Conservation (phyloP, 225 moss, liverwort and hornwort genomes). For the Polytrichum commune region DNA sequence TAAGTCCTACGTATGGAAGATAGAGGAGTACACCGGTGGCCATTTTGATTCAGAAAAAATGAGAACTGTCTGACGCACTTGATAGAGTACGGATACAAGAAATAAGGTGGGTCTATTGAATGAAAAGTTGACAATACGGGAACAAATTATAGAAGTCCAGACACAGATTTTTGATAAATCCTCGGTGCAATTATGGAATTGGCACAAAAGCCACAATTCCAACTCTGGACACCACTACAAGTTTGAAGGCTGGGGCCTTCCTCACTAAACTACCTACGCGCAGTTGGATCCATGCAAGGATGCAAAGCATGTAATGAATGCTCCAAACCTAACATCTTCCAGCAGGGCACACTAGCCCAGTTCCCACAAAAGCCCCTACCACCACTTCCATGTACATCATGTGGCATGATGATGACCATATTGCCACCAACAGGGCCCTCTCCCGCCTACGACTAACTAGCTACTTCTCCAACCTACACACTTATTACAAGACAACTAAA, state of each 20-base stretch:
- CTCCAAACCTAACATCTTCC: conserved; percentile 23
- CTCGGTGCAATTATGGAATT: conserved; percentile 12
- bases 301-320: conserved; percentile 28
- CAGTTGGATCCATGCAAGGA: conserved; percentile 29
- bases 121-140: background rate
- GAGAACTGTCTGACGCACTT: too few species aligned
- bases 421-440: conserved; percentile 15
- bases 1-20: too few species aligned
- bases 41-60: too few species aligned
- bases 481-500: conserved; percentile 38
- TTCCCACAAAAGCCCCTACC: conserved; percentile 30
- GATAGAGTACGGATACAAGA: too few species aligned
- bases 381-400: conserved; percentile 36
- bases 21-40: too few species aligned
- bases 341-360: conserved; percentile 20
- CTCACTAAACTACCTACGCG: conserved; percentile 29
- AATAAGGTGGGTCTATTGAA: background rate
- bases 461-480: conserved; percentile 28
- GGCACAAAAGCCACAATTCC: conserved; percentile 2
- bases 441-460: conserved; percentile 18
- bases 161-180: conserved; percentile 20
- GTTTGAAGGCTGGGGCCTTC: conserved; percentile 24
- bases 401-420: conserved; percentile 30
- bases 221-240: conserved; percentile 17
- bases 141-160: conserved; percentile 2